Percentiles rank a stretch among this genome's conserved stretches.
Evolutionary conservation across 176 grass and related monocot genomes (phyloP).

Genomic region (Ananas comosus): DNA sequence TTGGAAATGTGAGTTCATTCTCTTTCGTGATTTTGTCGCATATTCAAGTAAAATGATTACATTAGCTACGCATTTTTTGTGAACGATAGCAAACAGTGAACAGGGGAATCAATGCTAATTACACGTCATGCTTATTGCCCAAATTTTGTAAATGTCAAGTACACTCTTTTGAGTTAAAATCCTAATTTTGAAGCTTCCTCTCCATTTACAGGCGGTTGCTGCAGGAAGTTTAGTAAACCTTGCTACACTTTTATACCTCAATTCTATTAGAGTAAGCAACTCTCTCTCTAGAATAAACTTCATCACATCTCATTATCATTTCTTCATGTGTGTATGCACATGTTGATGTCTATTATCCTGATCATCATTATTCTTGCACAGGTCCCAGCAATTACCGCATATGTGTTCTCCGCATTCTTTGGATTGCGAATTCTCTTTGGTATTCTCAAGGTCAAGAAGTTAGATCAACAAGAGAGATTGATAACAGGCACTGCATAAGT

Average conservation of each 20-base stretch:
- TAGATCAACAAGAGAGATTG: conserved; percentile 80
- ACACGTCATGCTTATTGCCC: not conserved
- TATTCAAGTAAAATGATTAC: conserved; percentile 4
- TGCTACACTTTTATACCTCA: conserved; percentile 74
- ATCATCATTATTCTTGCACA: conserved; percentile 21
- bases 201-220: conserved; percentile 50
- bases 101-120: not conserved
- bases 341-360: not conserved
- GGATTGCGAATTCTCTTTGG: conserved; percentile 74
- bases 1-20: conserved; percentile 75
- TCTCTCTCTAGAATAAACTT: not conserved
- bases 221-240: conserved; percentile 91
- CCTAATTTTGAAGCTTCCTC: conserved; percentile 6
- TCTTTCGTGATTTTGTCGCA: conserved; percentile 11
- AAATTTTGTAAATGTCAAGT: not conserved
- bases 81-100: too few species aligned
- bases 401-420: conserved; percentile 56
- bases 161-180: conserved; percentile 14
- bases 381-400: conserved; percentile 67
- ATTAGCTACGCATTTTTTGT: not conserved
- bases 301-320: not conserved
- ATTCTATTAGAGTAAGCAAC: conserved; percentile 66
- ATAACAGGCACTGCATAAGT: conserved; percentile 85
- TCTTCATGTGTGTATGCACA: not conserved
- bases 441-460: conserved; percentile 78